Evolutionary conservation across 2,329 filamentous ascomycete genomes (phyloP).

Genomic region (Aspergillus sojae): DNA sequence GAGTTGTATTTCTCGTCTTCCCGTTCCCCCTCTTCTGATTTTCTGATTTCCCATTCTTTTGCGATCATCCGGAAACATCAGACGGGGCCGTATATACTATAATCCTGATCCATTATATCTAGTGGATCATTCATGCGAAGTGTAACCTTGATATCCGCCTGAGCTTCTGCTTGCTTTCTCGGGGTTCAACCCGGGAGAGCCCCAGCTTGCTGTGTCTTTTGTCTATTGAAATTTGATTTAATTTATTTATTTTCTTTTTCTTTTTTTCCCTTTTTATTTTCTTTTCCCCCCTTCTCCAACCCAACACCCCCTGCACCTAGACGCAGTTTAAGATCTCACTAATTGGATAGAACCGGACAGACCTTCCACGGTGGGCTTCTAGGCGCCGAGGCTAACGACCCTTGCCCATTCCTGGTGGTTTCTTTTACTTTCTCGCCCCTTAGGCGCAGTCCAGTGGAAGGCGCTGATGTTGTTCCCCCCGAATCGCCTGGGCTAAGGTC

Average conservation of each 20-base stretch:
- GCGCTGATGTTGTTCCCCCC: neutral
- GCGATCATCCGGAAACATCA: neutral
- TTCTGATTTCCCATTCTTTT: neutral
- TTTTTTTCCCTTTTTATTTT: neutral
- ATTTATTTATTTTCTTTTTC: conserved; percentile 1
- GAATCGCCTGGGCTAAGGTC: conserved; percentile 2
- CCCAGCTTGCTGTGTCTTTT: neutral
- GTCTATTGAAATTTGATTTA: neutral
- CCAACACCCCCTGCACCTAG: neutral
- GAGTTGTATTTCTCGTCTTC: conserved; percentile 2
- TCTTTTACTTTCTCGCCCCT: neutral
- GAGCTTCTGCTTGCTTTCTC: neutral
- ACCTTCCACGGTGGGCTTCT: neutral
- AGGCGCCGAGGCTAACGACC: conserved; percentile 1
- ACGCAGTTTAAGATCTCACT: neutral
- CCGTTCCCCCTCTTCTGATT: neutral
- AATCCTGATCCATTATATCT: neutral
- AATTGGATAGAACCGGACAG: conserved; percentile 3
- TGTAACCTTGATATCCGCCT: neutral
- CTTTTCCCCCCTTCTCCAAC: neutral
- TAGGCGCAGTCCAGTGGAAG: neutral
- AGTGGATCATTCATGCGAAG: neutral
- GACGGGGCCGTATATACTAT: neutral
- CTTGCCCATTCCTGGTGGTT: neutral
- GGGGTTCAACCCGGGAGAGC: neutral